These are phyloP conservation scores for Vicia sativa DNA, from an alignment of 306 rosid genomes.

Conservation along the genomic window DNA sequence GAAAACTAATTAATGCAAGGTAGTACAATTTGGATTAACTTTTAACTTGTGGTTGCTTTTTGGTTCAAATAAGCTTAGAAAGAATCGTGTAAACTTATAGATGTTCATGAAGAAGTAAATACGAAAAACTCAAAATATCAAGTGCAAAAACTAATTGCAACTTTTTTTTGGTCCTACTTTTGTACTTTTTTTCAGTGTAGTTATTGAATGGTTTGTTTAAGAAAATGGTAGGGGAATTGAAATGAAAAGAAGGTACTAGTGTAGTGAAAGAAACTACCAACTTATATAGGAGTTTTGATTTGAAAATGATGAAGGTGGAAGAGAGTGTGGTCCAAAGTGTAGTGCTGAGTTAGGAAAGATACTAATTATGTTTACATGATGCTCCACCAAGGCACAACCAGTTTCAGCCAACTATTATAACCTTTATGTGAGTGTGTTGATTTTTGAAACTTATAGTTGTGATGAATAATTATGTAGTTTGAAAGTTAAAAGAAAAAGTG, in stretches of 20 bases:
- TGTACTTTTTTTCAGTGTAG: slow-evolving; percentile 23
- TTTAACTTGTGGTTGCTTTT: not conserved
- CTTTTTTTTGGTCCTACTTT: not conserved
- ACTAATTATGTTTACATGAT: slow-evolving; percentile 35
- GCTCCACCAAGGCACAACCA: slow-evolving; percentile 34
- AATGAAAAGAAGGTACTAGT: slow-evolving; percentile 27
- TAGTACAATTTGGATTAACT: slow-evolving; percentile 5
- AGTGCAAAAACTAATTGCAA: not conserved
- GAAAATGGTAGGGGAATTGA: slow-evolving; percentile 5
- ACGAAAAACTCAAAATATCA: not conserved
- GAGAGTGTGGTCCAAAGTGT: slow-evolving; percentile 37
- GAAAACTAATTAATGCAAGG: not conserved
- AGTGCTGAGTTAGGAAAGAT: slow-evolving; percentile 18
- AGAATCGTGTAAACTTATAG: not conserved
- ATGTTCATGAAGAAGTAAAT: not conserved
- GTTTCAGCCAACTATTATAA: not conserved
- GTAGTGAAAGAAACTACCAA: slow-evolving; percentile 6
- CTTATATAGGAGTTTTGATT: slow-evolving; percentile 7
- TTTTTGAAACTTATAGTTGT: slow-evolving; percentile 37
- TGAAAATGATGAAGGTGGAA: slow-evolving; percentile 3
- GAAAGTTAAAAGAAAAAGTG: slow-evolving; percentile 19
- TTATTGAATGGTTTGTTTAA: slow-evolving; percentile 6
- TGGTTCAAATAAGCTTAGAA: not conserved
- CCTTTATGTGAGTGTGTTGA: slow-evolving; percentile 35
- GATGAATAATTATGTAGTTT: slow-evolving; percentile 37